These are phyloP conservation scores for Penicillium sp. DNA, from an alignment of 2,329 filamentous ascomycete genomes.

Conservation along the genomic window DNA sequence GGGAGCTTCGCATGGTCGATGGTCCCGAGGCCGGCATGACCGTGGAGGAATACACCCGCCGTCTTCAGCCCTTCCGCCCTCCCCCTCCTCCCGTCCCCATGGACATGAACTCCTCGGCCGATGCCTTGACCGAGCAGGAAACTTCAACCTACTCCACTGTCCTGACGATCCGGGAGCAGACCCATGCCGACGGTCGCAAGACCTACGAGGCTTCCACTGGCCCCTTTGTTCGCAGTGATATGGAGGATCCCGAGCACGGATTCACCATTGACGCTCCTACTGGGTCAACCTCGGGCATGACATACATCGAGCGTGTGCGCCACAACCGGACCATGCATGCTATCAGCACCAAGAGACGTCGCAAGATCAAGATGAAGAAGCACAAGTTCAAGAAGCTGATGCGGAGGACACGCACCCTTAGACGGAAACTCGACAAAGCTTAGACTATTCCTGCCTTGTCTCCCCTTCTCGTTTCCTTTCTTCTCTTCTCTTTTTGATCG, in stretches of 20 bases:
- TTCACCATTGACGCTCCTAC: constrained; percentile 63
- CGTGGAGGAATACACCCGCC: constrained; percentile 70
- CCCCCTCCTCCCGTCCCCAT: constrained; percentile 77
- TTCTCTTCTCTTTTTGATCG: constrained; percentile 20
- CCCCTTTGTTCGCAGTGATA: constrained; percentile 54
- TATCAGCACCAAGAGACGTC: constrained; percentile 89
- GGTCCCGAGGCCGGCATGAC: constrained; percentile 68
- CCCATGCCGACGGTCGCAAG: constrained; percentile 55
- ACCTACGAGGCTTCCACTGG: constrained; percentile 59
- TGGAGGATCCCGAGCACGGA: constrained; percentile 46
- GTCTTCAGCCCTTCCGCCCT: constrained; percentile 80
- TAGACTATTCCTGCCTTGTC: constrained; percentile 28
- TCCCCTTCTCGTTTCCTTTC: constrained; percentile 20
- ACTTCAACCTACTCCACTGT: constrained; percentile 55
- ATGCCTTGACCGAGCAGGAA: constrained; percentile 44
- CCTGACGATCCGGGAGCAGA: constrained; percentile 60
- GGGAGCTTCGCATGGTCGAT: constrained; percentile 54
- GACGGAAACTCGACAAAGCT: constrained; percentile 79
- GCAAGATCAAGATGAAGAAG: constrained; percentile 99
- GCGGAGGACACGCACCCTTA: constrained; percentile 85
- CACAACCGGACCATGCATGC: constrained; percentile 68
- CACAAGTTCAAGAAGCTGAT: constrained; percentile 99
- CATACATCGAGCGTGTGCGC: constrained; percentile 74
- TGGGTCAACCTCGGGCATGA: constrained; percentile 39
- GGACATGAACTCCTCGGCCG: constrained; percentile 46